Evolutionary conservation across 2,329 filamentous ascomycete species (phyloP), one percentile per base, ranked within the genome.

Genomic region (Karstenula rhodostoma): DNA sequence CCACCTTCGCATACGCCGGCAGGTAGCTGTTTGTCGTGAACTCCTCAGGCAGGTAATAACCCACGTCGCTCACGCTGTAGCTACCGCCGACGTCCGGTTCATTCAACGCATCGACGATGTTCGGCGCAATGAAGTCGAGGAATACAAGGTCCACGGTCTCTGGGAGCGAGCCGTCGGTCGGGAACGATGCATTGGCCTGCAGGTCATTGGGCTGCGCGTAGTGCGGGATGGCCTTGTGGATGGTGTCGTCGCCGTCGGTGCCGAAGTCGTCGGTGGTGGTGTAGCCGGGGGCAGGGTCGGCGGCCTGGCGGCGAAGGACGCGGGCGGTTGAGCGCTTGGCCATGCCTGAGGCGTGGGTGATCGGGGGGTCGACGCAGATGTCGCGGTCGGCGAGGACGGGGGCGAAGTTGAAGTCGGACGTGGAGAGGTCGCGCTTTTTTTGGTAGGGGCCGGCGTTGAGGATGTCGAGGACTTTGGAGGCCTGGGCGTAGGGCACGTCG

Each of bases 261-360:
- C 85, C 86, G 65, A 86, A 87, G 68, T 87, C 86, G 62, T 88
- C 86, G 2, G 69, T 79, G 0, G 86, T 88, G 3, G 79, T 82
- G 71, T 87, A 86, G 3, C 85, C 86, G 0, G 84, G 79, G 0
- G 78, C 78, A 8, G 81, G 67, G 6, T 70, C 62, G 8, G 71
- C 74, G 32, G 78, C 75, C 57, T 84, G 80, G 42, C 85, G 84
- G n/a, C 84, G 83, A n/a, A 83, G 78, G 6, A 82, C 74, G 47
- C 81, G 75, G 17, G 80, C 80, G 7, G 72, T 72, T 40, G 72
- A 70, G 22, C 74, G 75, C 19, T 67, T 67, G 5, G 66, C 64
- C 5, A 64, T 32, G 2, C 66, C 59, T 47, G 71, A 70, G 19
- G 69, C 56, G 58, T 73, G 73, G 0, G 69, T 71, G 13, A 79